Conservation (phyloP, 495 filamentous ascomycete genomes). For the Saxispiralis lemnorum region DNA sequence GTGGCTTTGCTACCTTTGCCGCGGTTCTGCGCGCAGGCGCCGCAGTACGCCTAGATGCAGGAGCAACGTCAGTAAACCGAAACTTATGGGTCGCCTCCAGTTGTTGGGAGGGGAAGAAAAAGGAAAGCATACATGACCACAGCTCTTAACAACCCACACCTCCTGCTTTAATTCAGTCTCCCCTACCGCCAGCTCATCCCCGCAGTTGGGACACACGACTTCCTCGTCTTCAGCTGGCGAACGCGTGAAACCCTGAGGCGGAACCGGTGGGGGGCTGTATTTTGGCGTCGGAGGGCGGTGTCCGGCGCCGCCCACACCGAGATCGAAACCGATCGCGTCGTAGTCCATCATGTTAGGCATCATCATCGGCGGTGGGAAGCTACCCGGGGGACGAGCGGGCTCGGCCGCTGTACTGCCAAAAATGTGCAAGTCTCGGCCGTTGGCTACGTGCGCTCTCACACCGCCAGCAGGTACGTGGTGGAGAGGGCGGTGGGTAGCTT, state of each 20-base stretch:
- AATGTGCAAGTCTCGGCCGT: too few relatives aligned
- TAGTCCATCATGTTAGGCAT: slow-evolving; percentile 13
- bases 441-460: not conserved
- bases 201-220: slow-evolving; percentile 56
- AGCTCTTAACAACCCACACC: slow-evolving; percentile 55
- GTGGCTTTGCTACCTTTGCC: slow-evolving; percentile 1
- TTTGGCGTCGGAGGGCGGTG: slow-evolving; percentile 13
- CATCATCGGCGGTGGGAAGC: too few relatives aligned
- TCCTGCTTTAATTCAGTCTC: slow-evolving; percentile 40
- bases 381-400: too few relatives aligned
- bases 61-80: not conserved
- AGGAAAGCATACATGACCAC: slow-evolving; percentile 50
- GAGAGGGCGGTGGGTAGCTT: not conserved
- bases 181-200: slow-evolving; percentile 45
- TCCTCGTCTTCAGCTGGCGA: slow-evolving; percentile 42
- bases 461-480: not conserved
- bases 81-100: not conserved
- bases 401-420: too few relatives aligned
- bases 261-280: slow-evolving; percentile 42
- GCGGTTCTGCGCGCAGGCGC: slow-evolving; percentile 42
- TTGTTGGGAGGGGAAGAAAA: not conserved
- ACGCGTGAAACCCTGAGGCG: slow-evolving; percentile 47
- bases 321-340: slow-evolving; percentile 11
- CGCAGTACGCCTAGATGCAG: slow-evolving; percentile 62
- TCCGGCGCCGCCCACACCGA: slow-evolving; percentile 7